Evolutionary conservation across 208 protist genomes (phyloP).

Genomic region (Trypanosoma avium): DNA sequence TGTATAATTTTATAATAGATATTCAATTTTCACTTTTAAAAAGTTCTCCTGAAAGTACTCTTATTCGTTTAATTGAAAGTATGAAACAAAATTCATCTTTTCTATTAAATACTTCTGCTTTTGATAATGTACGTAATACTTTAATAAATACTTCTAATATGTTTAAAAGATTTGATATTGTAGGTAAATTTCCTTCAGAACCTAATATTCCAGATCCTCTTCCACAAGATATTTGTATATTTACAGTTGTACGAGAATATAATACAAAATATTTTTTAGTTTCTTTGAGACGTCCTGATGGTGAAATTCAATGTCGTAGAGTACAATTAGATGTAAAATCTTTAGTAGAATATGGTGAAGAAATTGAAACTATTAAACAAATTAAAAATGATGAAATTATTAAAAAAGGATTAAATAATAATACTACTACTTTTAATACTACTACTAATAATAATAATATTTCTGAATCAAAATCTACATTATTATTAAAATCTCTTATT

Average conservation of each 20-base stretch:
- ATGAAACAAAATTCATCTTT: conserved; percentile 17
- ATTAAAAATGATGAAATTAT: conserved; percentile 25
- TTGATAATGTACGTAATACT: conserved; percentile 9
- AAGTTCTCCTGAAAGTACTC: conserved; percentile 17
- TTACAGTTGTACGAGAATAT: conserved; percentile 30
- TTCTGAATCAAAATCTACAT: neutral
- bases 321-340: conserved; percentile 21
- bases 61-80: conserved; percentile 17
- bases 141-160: conserved; percentile 25
- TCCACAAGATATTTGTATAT: conserved; percentile 19
- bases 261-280: conserved; percentile 39
- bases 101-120: conserved; percentile 26
- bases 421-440: neutral
- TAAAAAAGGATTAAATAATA: too few species aligned
- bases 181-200: conserved; percentile 25
- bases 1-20: conserved; percentile 27
- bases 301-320: conserved; percentile 39
- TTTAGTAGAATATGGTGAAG: conserved; percentile 20
- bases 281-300: conserved; percentile 51
- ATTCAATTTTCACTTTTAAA: conserved; percentile 12
- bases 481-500: conserved; percentile 13
- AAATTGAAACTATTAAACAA: conserved; percentile 25
- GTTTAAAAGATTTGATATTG: conserved; percentile 25
- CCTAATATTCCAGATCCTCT: conserved; percentile 24
- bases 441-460: neutral